Conservation (phyloP, 305 asterid genomes). For the Ajuga reptans region DNA sequence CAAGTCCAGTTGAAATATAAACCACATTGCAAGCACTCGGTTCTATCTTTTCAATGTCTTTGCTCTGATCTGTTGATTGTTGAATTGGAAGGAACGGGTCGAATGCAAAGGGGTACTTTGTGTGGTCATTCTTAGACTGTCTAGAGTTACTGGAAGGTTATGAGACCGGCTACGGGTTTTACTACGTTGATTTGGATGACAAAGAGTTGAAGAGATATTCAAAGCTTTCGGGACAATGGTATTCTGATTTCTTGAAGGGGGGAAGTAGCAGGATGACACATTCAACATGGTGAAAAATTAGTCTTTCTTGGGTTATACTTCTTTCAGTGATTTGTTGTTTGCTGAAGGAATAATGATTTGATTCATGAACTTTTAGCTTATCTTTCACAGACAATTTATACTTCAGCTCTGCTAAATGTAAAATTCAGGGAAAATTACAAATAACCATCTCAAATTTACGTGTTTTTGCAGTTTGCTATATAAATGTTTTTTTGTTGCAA, state of each 20-base stretch:
- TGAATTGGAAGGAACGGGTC: slow-evolving; percentile 38
- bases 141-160: slow-evolving; percentile 44
- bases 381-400: neutral
- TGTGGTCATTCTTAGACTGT: slow-evolving; percentile 47
- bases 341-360: neutral
- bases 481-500: too few relatives aligned
- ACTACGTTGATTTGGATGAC: slow-evolving; percentile 49
- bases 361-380: neutral
- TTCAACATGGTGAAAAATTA: neutral
- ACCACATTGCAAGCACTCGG: neutral
- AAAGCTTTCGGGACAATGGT: neutral
- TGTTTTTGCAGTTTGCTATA: too few relatives aligned
- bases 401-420: neutral
- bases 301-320: too few relatives aligned
- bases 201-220: slow-evolving; percentile 28
- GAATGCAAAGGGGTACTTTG: slow-evolving; percentile 40
- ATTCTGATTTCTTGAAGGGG: slow-evolving; percentile 33
- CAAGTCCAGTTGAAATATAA: neutral
- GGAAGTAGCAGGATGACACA: neutral
- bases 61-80: neutral
- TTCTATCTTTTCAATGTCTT: neutral
- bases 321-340: too few relatives aligned
- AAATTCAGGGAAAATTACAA: too few relatives aligned
- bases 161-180: slow-evolving; percentile 28
- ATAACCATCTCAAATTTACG: too few relatives aligned